Evolutionary conservation across 192 early-diverging fungal genomes (phyloP).

Genomic region (Jimgerdemannia lactiflua): DNA sequence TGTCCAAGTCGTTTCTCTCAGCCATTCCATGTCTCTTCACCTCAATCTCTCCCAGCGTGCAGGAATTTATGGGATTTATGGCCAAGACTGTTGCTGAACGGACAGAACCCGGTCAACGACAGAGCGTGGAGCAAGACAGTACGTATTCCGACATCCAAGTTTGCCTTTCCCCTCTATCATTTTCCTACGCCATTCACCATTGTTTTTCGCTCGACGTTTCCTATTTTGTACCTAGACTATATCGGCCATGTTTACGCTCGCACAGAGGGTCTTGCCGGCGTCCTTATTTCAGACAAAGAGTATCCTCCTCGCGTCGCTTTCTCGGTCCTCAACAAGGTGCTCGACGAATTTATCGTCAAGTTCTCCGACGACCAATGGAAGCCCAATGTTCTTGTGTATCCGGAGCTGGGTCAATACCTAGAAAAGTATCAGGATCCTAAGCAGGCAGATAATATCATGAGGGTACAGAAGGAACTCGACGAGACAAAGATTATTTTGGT

Average conservation of each 20-base stretch:
- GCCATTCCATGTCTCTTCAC: too few species aligned
- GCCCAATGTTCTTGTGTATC: constrained; percentile 46
- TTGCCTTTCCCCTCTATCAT: background rate
- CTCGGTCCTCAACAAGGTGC: constrained; percentile 76
- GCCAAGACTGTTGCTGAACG: constrained; percentile 88
- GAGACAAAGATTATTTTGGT: constrained; percentile 89
- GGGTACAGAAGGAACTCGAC: constrained; percentile 94
- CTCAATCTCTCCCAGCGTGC: too few species aligned
- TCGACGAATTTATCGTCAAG: constrained; percentile 81
- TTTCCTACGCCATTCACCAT: background rate
- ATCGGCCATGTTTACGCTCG: constrained; percentile 79
- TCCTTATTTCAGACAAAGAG: constrained; percentile 81
- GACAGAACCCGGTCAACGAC: constrained; percentile 73
- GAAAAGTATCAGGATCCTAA: constrained; percentile 89
- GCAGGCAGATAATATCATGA: constrained; percentile 87
- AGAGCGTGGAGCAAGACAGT: constrained; percentile 81
- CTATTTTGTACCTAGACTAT: constrained; percentile 51
- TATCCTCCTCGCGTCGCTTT: constrained; percentile 91
- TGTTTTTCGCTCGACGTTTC: constrained; percentile 5
- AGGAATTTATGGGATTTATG: constrained; percentile 64
- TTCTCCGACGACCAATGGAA: constrained; percentile 47
- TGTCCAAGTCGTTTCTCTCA: too few species aligned
- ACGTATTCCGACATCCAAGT: constrained; percentile 10
- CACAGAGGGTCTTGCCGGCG: constrained; percentile 65
- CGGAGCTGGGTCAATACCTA: constrained; percentile 71